Conservation (phyloP, 257 asterid species). For the Ophiorrhiza pumila region DNA sequence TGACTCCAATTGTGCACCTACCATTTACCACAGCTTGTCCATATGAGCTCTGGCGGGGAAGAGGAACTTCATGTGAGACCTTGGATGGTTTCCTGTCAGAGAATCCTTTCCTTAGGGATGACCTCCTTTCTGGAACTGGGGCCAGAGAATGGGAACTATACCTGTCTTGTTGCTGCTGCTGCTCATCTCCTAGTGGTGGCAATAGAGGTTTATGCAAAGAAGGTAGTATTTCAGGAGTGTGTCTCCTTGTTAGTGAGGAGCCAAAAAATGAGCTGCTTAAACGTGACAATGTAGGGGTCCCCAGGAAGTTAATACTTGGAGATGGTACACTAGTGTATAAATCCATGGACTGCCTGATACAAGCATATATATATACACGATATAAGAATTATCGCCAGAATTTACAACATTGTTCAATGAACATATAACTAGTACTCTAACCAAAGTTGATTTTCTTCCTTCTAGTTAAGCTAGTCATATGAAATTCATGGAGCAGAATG, state of each 20-base stretch:
- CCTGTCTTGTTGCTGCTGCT: conserved; percentile 45
- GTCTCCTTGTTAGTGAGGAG: conserved; percentile 63
- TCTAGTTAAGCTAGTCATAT: too few species aligned
- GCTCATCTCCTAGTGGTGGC: conserved; percentile 41
- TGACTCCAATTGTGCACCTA: conserved; percentile 14
- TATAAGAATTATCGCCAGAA: conserved; percentile 11
- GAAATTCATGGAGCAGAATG: neutral
- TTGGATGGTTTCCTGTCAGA: conserved; percentile 47
- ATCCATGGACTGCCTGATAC: conserved; percentile 85
- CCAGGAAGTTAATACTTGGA: conserved; percentile 73
- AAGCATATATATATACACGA: conserved; percentile 13
- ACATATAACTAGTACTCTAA: neutral
- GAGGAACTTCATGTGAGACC: conserved; percentile 55
- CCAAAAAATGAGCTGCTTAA: conserved; percentile 75
- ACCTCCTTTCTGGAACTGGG: conserved; percentile 55
- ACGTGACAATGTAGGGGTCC: conserved; percentile 60
- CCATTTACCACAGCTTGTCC: conserved; percentile 86
- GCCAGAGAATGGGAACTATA: conserved; percentile 62
- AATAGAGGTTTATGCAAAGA: conserved; percentile 65
- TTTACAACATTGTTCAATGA: neutral
- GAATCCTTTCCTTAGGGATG: conserved; percentile 38
- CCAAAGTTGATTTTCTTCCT: neutral
- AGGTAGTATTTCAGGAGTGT: conserved; percentile 77
- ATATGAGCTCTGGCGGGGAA: conserved; percentile 58
- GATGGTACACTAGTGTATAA: conserved; percentile 84